Conservation (phyloP, 495 filamentous ascomycete genomes). For the Elasticomyces elasticus region DNA sequence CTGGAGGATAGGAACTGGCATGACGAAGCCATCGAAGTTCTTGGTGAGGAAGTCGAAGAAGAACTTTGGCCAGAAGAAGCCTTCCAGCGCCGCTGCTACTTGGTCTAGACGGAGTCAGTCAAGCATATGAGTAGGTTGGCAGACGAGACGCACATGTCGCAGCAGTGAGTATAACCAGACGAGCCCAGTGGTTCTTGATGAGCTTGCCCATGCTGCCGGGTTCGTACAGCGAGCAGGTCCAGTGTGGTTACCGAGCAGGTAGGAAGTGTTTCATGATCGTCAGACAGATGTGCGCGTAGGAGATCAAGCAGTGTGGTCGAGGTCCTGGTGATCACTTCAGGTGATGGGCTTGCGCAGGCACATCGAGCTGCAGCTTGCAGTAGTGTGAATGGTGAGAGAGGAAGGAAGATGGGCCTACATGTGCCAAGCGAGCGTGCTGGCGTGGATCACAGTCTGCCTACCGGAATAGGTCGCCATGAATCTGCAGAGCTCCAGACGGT, state of each 20-base stretch:
- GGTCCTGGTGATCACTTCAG: too few species aligned
- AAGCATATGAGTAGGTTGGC: slow-evolving; percentile 28
- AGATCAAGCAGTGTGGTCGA: too few species aligned
- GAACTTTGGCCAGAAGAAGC: slow-evolving; percentile 97
- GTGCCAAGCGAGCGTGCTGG: slow-evolving; percentile 1
- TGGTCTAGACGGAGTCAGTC: slow-evolving; percentile 50
- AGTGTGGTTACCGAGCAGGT: slow-evolving; percentile 9
- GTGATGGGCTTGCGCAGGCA: neutral
- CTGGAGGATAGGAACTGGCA: slow-evolving; percentile 81
- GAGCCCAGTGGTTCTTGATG: slow-evolving; percentile 98
- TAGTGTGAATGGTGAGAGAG: neutral
- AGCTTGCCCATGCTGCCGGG: slow-evolving; percentile 67
- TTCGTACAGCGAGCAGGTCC: neutral
- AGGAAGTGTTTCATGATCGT: slow-evolving; percentile 8
- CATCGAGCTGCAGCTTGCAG: neutral
- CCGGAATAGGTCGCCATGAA: neutral
- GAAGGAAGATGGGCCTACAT: slow-evolving; percentile 6
- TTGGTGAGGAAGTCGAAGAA: slow-evolving; percentile 97
- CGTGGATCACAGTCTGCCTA: neutral
- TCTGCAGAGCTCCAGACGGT: neutral
- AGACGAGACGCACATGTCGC: slow-evolving; percentile 56
- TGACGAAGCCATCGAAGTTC: slow-evolving; percentile 76
- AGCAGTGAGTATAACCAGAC: slow-evolving; percentile 80
- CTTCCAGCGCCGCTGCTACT: slow-evolving; percentile 69
- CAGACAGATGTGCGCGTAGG: neutral